Base-by-base conservation (phyloP, 2,329 filamentous ascomycete species). In the Penicillium sp. region DNA sequence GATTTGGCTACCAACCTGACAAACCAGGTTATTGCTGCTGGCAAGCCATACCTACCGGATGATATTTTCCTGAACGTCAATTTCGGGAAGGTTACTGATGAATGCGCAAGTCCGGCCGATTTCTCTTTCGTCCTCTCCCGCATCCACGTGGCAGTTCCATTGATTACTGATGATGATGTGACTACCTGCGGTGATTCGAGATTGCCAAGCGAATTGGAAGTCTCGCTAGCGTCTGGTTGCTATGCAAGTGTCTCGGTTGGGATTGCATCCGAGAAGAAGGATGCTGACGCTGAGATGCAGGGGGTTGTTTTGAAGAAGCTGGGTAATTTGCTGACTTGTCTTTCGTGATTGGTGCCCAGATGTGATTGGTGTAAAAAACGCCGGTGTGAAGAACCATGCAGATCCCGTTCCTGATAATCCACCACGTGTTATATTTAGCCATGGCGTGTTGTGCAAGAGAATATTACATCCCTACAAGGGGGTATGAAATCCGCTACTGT, bases 11-110 rank as follows among this genome's bases (percentile, higher is more conserved):
- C 81, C 13, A 82, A 80, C 26, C 66, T 90, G 6, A 85, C 84
- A 8, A 73, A 82, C 49, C 75, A 76, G 3, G 65, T 90, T 38
- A 67, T 87, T 29, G 76, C 71, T 1, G 78, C 81, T 0, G 85
- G 85, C 38, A 76, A 77, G 38, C 87, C 88, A 0, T 89, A 87
- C 66, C 77, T 90, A 4, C 86, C 87, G 0, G 64, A 75, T 0
- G 78, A 81, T 44, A 78, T 83, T 3, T 89, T 80, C 69, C 78
- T 90, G 32, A 90, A 89, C 62, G 85, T 90, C 63, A 90, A 90
- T 73, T 88, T 88, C 65, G 84, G 84, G 5, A 57, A 42, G 5
- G 80, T 83, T 1, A 72, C 67, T 2, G 71, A 74, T 6, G 69
- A 71, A 50, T 89, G 87, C 73, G 78, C 74, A 13, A 73, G 75